Conservation (phyloP, 257 asterid genomes). For the Fraxinus americana region DNA sequence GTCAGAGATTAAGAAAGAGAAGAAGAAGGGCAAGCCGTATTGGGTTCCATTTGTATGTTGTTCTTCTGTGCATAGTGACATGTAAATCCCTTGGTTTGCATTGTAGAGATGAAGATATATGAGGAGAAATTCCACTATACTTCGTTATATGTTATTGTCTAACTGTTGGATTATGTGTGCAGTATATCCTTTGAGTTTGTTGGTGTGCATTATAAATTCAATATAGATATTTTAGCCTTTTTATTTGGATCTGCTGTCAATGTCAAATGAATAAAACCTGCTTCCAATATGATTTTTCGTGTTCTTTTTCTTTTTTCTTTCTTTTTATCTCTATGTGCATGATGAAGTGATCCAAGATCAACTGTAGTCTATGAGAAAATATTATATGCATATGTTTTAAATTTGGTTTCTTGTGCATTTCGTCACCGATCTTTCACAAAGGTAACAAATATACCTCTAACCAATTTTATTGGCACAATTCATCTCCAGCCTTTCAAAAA, state of each 20-base stretch:
- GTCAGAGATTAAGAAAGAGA: slow-evolving; percentile 74
- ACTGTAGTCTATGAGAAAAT: no score
- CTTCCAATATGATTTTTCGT: background rate
- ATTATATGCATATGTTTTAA: no score
- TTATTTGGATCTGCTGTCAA: background rate
- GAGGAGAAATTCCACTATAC: background rate
- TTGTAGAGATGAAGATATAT: background rate
- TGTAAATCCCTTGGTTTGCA: slow-evolving; percentile 28
- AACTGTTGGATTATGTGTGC: slow-evolving; percentile 27
- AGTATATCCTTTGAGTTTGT: slow-evolving; percentile 20
- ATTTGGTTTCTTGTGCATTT: no score
- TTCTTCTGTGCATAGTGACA: slow-evolving; percentile 65
- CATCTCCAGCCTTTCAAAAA: no score
- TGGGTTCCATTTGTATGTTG: slow-evolving; percentile 95
- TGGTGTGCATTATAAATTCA: slow-evolving; percentile 24
- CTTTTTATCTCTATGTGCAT: no score
- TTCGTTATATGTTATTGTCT: slow-evolving; percentile 24
- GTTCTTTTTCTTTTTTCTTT: no score
- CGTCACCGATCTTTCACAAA: no score
- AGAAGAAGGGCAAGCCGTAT: slow-evolving; percentile 60
- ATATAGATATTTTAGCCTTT: background rate
- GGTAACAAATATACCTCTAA: no score
- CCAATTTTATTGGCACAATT: no score
- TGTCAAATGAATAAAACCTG: background rate
- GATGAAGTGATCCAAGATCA: no score